Conservation (phyloP, 2,329 filamentous ascomycete species). For the Beauveria asiatica region DNA sequence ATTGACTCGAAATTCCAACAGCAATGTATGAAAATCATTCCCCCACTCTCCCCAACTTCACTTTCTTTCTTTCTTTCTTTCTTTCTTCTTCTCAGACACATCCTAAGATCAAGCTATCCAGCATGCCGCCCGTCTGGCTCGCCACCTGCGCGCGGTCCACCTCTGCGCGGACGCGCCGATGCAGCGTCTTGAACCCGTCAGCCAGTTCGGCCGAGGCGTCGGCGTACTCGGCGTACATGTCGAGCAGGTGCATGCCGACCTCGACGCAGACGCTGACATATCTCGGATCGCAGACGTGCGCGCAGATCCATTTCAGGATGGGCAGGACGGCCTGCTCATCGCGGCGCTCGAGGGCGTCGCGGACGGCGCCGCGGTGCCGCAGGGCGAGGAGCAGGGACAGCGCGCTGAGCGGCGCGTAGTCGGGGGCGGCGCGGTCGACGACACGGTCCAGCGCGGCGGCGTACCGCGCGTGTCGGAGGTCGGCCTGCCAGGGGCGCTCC, state of each 20-base stretch:
- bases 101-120: constrained; percentile 50
- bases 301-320: constrained; percentile 73
- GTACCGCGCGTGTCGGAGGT: constrained; percentile 72
- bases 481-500: constrained; percentile 69
- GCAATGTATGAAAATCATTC: background rate
- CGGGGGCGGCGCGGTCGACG: constrained; percentile 43
- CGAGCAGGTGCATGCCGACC: constrained; percentile 70
- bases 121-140: constrained; percentile 75
- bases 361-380: constrained; percentile 77
- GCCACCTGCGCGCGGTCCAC: constrained; percentile 80
- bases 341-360: constrained; percentile 68
- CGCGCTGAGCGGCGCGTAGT: constrained; percentile 52
- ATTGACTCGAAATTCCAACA: too few relatives aligned
- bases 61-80: background rate
- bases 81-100: background rate
- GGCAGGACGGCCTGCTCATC: constrained; percentile 77
- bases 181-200: constrained; percentile 58
- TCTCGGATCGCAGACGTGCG: constrained; percentile 72
- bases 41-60: background rate
- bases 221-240: constrained; percentile 77
- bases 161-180: constrained; percentile 63
- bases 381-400: constrained; percentile 77
- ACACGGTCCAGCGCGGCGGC: constrained; percentile 70
- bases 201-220: constrained; percentile 67
- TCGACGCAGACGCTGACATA: constrained; percentile 77